A percentile compares a stretch with the other conserved stretches of the same genome.
Evolutionary conservation across 2,329 filamentous ascomycete genomes (phyloP).

Genomic region (Dryadomyces quercivorus): DNA sequence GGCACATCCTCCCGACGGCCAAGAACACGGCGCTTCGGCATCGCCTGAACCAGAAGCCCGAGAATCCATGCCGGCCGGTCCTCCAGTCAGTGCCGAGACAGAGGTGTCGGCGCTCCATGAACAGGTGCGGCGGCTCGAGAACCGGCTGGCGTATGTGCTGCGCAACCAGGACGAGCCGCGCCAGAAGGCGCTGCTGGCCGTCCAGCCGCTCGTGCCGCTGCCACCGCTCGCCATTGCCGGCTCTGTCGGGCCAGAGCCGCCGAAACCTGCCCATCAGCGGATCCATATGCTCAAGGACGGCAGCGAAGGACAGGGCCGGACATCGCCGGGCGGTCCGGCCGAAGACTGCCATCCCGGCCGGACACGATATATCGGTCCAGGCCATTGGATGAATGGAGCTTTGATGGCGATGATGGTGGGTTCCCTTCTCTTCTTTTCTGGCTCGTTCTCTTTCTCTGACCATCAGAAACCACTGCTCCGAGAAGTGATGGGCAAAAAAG

Average conservation of each 20-base stretch:
- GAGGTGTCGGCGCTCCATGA: slow-evolving; percentile 26
- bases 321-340: background rate
- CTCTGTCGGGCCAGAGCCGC: background rate
- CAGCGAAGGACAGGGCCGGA: background rate
- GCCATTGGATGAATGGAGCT: slow-evolving; percentile 37
- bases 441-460: background rate
- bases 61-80: too few species aligned
- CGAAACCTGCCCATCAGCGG: background rate
- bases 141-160: slow-evolving; percentile 22
- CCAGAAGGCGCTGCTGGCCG: background rate
- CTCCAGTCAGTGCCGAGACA: slow-evolving; percentile 6
- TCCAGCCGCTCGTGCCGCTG: background rate
- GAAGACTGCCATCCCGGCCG: slow-evolving; percentile 21
- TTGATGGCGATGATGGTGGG: slow-evolving; percentile 31
- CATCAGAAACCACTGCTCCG: slow-evolving; percentile 25
- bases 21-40: too few species aligned
- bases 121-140: slow-evolving; percentile 30
- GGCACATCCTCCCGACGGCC: background rate
- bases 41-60: too few species aligned
- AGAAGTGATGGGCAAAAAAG: slow-evolving; percentile 28
- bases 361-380: slow-evolving; percentile 42
- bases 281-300: background rate
- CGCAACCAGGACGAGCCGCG: slow-evolving; percentile 4
- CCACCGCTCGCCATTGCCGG: background rate
- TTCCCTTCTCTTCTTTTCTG: background rate